Percentiles rank a stretch among this genome's conserved stretches.
Conservation (phyloP, 768 basidiomycete species). For the Hirschioporus abietinus region DNA sequence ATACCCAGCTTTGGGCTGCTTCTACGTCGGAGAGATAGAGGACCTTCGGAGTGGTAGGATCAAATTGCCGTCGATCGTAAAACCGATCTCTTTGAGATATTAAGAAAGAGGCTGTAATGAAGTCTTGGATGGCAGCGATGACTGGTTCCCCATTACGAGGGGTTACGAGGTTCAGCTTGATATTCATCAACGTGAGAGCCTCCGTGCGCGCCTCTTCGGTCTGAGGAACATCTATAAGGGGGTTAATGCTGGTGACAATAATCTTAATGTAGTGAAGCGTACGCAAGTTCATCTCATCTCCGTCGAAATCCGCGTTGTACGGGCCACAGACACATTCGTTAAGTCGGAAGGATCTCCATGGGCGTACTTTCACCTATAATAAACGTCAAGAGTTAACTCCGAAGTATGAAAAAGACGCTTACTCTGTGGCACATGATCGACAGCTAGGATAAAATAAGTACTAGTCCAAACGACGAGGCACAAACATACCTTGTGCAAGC, state of each 20-base stretch:
- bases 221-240: constrained; percentile 82
- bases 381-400: no score
- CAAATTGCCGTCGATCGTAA: constrained; percentile 91
- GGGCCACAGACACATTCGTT: constrained; percentile 99
- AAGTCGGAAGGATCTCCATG: constrained; percentile 94
- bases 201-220: constrained; percentile 98
- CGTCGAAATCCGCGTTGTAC: constrained; percentile 99
- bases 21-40: no score
- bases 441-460: constrained; percentile 34
- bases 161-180: constrained; percentile 95
- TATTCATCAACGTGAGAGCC: constrained; percentile 94
- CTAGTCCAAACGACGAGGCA: neutral
- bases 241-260: constrained; percentile 8
- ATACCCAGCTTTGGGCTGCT: no score
- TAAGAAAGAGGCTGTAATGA: constrained; percentile 97
- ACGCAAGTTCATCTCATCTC: constrained; percentile 99
- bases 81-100: constrained; percentile 91
- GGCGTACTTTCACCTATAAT: constrained; percentile 76
- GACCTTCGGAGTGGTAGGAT: no score
- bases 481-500: constrained; percentile 78
- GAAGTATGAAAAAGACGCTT: no score
- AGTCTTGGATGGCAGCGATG: constrained; percentile 99
- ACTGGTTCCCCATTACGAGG: constrained; percentile 98
- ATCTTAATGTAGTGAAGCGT: constrained; percentile 23
- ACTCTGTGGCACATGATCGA: constrained; percentile 99